Evolutionary conservation across 2,329 filamentous ascomycete species (phyloP), one percentile per base, ranked within the genome.

Genomic region (Shiraia bambusicola): DNA sequence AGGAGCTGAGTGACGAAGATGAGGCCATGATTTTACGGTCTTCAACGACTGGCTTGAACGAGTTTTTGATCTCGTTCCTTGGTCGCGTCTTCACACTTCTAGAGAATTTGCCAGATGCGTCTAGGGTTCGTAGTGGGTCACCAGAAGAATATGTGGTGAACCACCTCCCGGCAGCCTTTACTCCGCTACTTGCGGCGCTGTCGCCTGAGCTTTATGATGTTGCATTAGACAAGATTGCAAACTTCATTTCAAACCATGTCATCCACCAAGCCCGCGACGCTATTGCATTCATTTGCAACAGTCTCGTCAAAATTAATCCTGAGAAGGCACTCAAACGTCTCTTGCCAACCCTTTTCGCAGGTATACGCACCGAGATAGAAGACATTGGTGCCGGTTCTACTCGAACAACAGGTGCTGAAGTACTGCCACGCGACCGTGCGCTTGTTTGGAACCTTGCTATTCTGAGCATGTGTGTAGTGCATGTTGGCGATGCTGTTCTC

Each of bases 111-210:
- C 93, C 93, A 1, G 94, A 98, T 70, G 83, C 90, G 8, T 86
- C 89, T 22, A 82, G 92, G 44, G 83, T 95, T 24, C 86, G 92
- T 47, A 90, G 88, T 45, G 90, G 90, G 9, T 94, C 90, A 5
- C 93, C 93, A 0, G 93, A 98, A 68, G 94, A 98, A 60, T 95
- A 91, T 58, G 90, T 98, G 34, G 91, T 97, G 63, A 97, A 97
- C 63, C 94, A 91, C 2, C 73, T 98, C 15, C 93, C 93, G 2
- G 89, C 92, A 6, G 90, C 93, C 0, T 83, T 98, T 49, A 90
- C 88, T 37, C 93, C 93, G 3, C 74, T 98, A 29, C 87, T 98
- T 52, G 87, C 92, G 1, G 88, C 91, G 0, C 74, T 98, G 16
- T 97, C 93, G 0, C 88, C 92, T 0, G 90, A 96, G 61, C 80